phyloP scores from a whole-genome alignment of 768 basidiomycete species.

The Podaxis sp. region DNA sequence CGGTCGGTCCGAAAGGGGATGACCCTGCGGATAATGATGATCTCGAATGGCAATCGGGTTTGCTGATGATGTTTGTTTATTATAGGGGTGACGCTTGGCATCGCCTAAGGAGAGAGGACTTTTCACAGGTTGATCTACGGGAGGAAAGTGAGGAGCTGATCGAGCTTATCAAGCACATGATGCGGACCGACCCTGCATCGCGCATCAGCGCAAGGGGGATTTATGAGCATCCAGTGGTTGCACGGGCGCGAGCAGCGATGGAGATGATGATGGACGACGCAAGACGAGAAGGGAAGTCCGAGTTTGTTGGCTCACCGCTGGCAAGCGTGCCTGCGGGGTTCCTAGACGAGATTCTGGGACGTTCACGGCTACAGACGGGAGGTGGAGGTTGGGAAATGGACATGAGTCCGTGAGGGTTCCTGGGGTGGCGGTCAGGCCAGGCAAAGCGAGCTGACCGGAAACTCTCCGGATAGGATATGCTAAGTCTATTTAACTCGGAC shows the following conservation, averaged over 20 bases:
- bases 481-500: slow-evolving; percentile 19
- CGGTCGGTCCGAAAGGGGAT: slow-evolving; percentile 10
- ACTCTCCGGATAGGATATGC: slow-evolving; percentile 3
- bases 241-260: slow-evolving; percentile 65
- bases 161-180: slow-evolving; percentile 70
- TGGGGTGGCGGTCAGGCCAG: neutral
- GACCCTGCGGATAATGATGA: slow-evolving; percentile 11
- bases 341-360: slow-evolving; percentile 60
- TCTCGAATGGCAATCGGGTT: slow-evolving; percentile 18
- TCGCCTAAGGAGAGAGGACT: slow-evolving; percentile 86
- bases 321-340: slow-evolving; percentile 62
- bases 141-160: slow-evolving; percentile 65
- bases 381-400: slow-evolving; percentile 24
- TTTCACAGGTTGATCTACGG: slow-evolving; percentile 76
- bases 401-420: slow-evolving; percentile 22
- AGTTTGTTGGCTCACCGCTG: slow-evolving; percentile 61
- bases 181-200: slow-evolving; percentile 65
- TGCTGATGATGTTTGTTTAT: slow-evolving; percentile 29
- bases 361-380: slow-evolving; percentile 35
- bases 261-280: slow-evolving; percentile 42
- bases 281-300: slow-evolving; percentile 32
- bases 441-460: neutral
- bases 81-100: slow-evolving; percentile 92
- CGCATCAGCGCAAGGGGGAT: slow-evolving; percentile 61
- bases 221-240: slow-evolving; percentile 61